Evolutionary conservation across 345 rosid genomes (phyloP), one percentile per base, ranked within the genome.

Genomic region (Reutealis trisperma): DNA sequence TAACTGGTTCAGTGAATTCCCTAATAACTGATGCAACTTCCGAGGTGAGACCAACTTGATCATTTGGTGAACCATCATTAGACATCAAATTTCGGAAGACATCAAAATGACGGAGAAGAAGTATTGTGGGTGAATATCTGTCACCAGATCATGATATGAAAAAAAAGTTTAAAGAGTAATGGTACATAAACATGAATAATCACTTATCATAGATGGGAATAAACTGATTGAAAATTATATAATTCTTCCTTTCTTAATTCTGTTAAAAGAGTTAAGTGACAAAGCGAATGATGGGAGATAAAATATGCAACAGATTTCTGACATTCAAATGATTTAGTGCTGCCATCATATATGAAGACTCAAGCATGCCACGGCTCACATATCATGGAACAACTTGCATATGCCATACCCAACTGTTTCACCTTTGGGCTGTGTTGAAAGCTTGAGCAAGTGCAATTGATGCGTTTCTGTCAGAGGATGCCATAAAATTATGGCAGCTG

Each of bases 41-140:
- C 63, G 92, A 89, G 80, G 83, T 78, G 42, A 89, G 81, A 60
- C 97, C 99, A 82, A 85, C 88, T 85, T 87, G 99, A 71, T 96
- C 94, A 76, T 84, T 88, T 75, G 83, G 80, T 75, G 87, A 88
- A 77, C 96, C 92, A 70, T 92, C 98, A 54, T 86, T 87, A 22
- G 92, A 90, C 68, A 72, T 89, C 86, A 89, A 77, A 85, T 90
- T 85, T 78, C 85, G 90, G n/a, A 93, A 88, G 84, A 89, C 93
- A 63, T 96, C 97, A 79, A 96, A 96, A 84, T 92, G 96, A 71
- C 88, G 94, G 66, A 93, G 99, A 79, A 96, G 84, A 87, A 96
- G 90, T 78, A 96, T 90, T 13, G 96, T 68, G 34, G 97, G 98
- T 22, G 91, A 84, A 81, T 93, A 96, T 72, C 98, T 96, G 89